Conservation (phyloP, 2,329 filamentous ascomycete genomes). For the Exophiala alcalophila region DNA sequence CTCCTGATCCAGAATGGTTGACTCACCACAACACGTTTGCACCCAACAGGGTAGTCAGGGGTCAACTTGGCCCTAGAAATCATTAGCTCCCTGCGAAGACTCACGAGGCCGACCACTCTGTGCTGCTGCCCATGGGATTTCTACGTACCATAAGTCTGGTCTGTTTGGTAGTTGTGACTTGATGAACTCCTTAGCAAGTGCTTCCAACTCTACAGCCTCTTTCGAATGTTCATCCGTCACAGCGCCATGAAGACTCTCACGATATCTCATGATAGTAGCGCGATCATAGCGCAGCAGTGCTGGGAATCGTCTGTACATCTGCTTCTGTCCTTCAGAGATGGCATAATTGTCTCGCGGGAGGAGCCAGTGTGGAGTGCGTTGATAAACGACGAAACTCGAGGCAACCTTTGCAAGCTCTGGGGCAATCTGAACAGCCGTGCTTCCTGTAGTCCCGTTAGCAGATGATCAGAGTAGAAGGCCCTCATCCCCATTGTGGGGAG, state of each 20-base stretch:
- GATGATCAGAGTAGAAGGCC: background rate
- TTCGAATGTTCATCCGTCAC: too few relatives aligned
- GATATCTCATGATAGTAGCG: constrained; percentile 37
- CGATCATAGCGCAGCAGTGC: constrained; percentile 51
- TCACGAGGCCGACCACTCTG: too few relatives aligned
- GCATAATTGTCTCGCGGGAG: constrained; percentile 52
- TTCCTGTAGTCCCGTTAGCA: constrained; percentile 41
- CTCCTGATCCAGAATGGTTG: too few relatives aligned
- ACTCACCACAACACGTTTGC: constrained; percentile 46
- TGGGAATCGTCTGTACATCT: constrained; percentile 50
- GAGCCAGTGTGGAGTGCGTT: constrained; percentile 59
- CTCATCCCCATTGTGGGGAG: background rate
- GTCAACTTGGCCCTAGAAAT: constrained; percentile 53
- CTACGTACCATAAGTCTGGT: constrained; percentile 52
- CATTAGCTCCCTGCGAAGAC: too few relatives aligned
- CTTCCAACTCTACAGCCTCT: too few relatives aligned
- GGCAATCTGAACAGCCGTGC: constrained; percentile 56
- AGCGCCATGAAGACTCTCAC: constrained; percentile 48
- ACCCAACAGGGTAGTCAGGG: constrained; percentile 52
- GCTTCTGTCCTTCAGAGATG: constrained; percentile 43
- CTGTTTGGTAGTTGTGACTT: constrained; percentile 46
- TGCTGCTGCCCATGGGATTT: too few relatives aligned
- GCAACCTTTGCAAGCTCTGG: constrained; percentile 54
- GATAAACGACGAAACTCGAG: constrained; percentile 53
- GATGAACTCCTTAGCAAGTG: too few relatives aligned